These are phyloP conservation scores for Isoetes taiwanensis DNA, from an alignment of 75 land plant genomes.

Conservation along the genomic window DNA sequence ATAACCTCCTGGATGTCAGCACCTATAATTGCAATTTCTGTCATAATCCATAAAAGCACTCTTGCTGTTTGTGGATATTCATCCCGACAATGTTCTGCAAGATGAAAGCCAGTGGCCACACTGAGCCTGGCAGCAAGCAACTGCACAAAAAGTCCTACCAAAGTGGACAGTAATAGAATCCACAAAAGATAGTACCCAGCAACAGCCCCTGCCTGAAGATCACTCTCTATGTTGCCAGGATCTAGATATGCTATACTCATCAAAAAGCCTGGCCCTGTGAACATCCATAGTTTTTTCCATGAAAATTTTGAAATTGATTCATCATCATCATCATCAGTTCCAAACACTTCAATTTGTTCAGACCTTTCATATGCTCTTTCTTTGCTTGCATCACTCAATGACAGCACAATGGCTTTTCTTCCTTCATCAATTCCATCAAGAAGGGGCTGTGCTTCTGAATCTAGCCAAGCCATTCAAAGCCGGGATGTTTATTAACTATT, in stretches of 20 bases:
- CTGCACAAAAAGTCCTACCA: conserved; percentile 69
- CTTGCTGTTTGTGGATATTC: conserved; percentile 68
- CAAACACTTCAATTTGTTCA: too few species aligned
- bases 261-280: conserved; percentile 73
- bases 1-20: conserved; percentile 97
- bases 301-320: conserved; percentile 39
- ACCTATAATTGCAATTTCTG: conserved; percentile 79
- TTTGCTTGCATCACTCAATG: too few species aligned
- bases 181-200: conserved; percentile 75
- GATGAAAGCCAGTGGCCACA: conserved; percentile 74
- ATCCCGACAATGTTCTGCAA: conserved; percentile 76
- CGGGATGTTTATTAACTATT: too few species aligned
- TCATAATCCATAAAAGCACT: conserved; percentile 63
- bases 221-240: conserved; percentile 73
- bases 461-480: too few species aligned
- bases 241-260: conserved; percentile 82
- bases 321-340: neutral
- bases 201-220: conserved; percentile 63
- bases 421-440: too few species aligned
- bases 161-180: conserved; percentile 77
- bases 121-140: conserved; percentile 71
- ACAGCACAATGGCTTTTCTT: too few species aligned
- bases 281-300: conserved; percentile 74
- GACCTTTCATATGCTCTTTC: too few species aligned
- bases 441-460: too few species aligned